A percentile compares a stretch with the other conserved stretches of the same genome.
Evolutionary conservation across 176 grass and related monocot genomes (phyloP).

Genomic region (Phoenix roebelenii): DNA sequence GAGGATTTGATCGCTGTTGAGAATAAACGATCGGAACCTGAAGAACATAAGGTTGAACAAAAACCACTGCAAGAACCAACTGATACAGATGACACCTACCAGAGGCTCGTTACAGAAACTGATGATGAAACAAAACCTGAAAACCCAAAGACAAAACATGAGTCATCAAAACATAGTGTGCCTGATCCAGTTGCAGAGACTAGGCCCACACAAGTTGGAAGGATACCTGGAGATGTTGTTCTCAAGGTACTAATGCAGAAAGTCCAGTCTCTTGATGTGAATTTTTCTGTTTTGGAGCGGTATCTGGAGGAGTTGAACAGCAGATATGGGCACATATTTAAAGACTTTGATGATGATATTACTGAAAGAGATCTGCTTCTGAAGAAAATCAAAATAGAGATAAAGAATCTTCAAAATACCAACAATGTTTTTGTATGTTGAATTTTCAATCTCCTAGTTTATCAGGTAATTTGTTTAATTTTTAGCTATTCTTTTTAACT

Average conservation of each 20-base stretch:
- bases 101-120: slow-evolving; percentile 36
- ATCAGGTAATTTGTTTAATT: not conserved
- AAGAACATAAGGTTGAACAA: slow-evolving; percentile 49
- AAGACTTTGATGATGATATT: slow-evolving; percentile 91
- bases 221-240: slow-evolving; percentile 86
- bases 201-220: slow-evolving; percentile 59
- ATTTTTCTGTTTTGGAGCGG: slow-evolving; percentile 83
- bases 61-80: slow-evolving; percentile 24
- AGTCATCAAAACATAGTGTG: slow-evolving; percentile 26
- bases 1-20: slow-evolving; percentile 92
- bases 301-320: slow-evolving; percentile 92
- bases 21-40: slow-evolving; percentile 44
- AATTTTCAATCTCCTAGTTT: slow-evolving; percentile 4
- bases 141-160: slow-evolving; percentile 31
- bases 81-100: slow-evolving; percentile 32
- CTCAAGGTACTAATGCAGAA: slow-evolving; percentile 96
- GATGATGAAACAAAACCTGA: slow-evolving; percentile 45
- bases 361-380: slow-evolving; percentile 47
- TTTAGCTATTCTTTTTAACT: no score
- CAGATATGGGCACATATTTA: slow-evolving; percentile 91
- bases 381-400: slow-evolving; percentile 58
- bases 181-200: slow-evolving; percentile 42
- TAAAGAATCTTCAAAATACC: slow-evolving; percentile 56
- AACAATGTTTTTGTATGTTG: slow-evolving; percentile 39
- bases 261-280: slow-evolving; percentile 91